Evolutionary conservation across 2,329 filamentous ascomycete genomes (phyloP).

Genomic region (Aspergillus pseudonomiae): DNA sequence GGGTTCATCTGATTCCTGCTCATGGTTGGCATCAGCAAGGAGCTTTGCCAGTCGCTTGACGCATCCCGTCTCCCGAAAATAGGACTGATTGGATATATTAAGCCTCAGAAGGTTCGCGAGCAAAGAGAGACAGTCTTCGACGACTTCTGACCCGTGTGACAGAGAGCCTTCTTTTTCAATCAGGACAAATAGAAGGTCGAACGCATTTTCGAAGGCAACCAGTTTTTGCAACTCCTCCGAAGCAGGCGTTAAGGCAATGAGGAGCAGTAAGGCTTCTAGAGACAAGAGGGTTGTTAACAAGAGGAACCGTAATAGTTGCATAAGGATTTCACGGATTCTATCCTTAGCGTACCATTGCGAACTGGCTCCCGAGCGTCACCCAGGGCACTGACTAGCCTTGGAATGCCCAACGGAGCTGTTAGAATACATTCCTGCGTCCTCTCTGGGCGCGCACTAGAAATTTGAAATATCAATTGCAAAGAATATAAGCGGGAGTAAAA

Average conservation of each 20-base stretch:
- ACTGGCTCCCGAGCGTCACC: conserved; percentile 86
- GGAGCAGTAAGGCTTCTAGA: conserved; percentile 75
- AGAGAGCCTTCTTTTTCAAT: conserved; percentile 82
- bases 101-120: conserved; percentile 84
- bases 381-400: conserved; percentile 78
- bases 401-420: conserved; percentile 83
- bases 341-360: conserved; percentile 64
- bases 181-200: conserved; percentile 81
- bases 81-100: conserved; percentile 89
- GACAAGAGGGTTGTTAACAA: conserved; percentile 20
- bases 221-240: conserved; percentile 91
- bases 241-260: conserved; percentile 84
- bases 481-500: conserved; percentile 92
- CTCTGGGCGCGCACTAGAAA: conserved; percentile 82
- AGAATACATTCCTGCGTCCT: conserved; percentile 94
- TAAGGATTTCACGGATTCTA: background rate
- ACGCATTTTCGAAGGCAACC: conserved; percentile 92
- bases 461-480: conserved; percentile 83
- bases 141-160: conserved; percentile 77
- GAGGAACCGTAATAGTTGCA: background rate
- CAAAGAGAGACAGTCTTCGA: conserved; percentile 91
- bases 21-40: conserved; percentile 62
- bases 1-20: conserved; percentile 59
- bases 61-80: conserved; percentile 88
- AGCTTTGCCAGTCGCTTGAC: conserved; percentile 72